Evolutionary conservation across 176 grass and related monocot genomes (phyloP).

Genomic region (Triticum turgidum): DNA sequence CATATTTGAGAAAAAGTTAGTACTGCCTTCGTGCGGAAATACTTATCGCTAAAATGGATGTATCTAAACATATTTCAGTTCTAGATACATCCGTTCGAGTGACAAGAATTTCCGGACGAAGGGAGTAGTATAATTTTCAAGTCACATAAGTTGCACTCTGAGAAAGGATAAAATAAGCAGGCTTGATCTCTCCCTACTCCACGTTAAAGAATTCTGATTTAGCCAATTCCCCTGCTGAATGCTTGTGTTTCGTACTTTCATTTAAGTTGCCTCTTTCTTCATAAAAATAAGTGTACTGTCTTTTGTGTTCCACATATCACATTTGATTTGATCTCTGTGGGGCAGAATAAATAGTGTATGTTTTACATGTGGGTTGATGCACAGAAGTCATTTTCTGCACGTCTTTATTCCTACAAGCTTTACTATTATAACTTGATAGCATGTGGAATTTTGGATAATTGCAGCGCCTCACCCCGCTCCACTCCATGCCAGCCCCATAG

Average conservation of each 20-base stretch:
- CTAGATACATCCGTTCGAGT: too few species aligned
- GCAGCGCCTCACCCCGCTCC: too few species aligned
- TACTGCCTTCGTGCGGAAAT: too few species aligned
- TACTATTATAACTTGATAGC: not conserved
- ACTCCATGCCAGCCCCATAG: too few species aligned
- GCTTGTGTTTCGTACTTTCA: not conserved
- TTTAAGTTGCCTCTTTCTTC: not conserved
- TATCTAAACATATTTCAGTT: too few species aligned
- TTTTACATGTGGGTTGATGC: not conserved
- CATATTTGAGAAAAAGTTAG: too few species aligned
- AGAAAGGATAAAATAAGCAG: too few species aligned
- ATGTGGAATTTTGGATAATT: not conserved
- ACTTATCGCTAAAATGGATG: too few species aligned
- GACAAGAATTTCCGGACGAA: too few species aligned
- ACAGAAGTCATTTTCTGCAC: not conserved
- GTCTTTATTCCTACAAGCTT: not conserved
- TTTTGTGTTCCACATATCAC: slow-evolving; percentile 8
- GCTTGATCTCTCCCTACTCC: not conserved
- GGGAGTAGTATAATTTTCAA: too few species aligned
- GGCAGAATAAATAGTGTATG: not conserved
- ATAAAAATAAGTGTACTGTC: not conserved
- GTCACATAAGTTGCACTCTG: too few species aligned
- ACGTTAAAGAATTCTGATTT: not conserved
- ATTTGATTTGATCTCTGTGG: not conserved
- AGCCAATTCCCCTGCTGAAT: not conserved